phyloP scores from a whole-genome alignment of 352 stramenopile species.

The Globisporangium mamillatum region DNA sequence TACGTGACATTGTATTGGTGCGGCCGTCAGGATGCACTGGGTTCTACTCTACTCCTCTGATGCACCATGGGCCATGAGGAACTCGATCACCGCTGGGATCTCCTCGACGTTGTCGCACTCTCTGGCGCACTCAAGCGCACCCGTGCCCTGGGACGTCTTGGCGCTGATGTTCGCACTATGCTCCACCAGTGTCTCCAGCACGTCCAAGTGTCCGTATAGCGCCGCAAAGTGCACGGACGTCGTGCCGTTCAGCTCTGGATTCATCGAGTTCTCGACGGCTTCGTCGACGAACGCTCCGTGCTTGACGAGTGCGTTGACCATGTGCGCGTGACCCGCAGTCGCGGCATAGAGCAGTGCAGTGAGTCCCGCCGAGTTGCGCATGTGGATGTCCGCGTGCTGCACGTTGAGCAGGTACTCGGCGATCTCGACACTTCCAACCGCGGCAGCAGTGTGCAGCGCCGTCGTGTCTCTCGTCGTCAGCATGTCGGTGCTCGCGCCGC shows the following conservation, averaged over 20 bases:
- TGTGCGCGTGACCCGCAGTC: neutral
- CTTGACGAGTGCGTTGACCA: constrained; percentile 3
- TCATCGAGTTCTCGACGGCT: neutral
- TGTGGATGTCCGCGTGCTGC: neutral
- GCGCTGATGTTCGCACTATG: constrained; percentile 12
- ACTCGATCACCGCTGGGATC: constrained; percentile 1
- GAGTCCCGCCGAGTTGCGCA: constrained; percentile 4
- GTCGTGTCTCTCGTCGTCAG: constrained; percentile 8
- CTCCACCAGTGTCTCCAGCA: constrained; percentile 6
- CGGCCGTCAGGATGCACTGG: too few relatives aligned
- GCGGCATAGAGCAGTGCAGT: constrained; percentile 8
- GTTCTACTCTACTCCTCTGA: neutral
- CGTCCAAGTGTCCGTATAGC: constrained; percentile 7
- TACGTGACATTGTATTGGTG: too few relatives aligned
- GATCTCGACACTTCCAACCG: neutral
- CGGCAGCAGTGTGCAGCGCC: constrained; percentile 10
- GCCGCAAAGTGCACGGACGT: constrained; percentile 12
- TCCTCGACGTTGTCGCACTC: constrained; percentile 1
- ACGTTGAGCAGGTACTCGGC: neutral
- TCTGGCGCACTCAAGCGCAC: constrained; percentile 5
- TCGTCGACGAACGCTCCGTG: constrained; percentile 3
- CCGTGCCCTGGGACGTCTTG: constrained; percentile 8
- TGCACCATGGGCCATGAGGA: constrained; percentile 7
- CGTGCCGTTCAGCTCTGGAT: constrained; percentile 12
- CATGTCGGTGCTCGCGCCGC: constrained; percentile 7